Percentiles rank a stretch among this genome's conserved stretches.
Evolutionary conservation across 108 stramenopile species (phyloP).

Genomic region (Hondaea fermentalgiana): DNA sequence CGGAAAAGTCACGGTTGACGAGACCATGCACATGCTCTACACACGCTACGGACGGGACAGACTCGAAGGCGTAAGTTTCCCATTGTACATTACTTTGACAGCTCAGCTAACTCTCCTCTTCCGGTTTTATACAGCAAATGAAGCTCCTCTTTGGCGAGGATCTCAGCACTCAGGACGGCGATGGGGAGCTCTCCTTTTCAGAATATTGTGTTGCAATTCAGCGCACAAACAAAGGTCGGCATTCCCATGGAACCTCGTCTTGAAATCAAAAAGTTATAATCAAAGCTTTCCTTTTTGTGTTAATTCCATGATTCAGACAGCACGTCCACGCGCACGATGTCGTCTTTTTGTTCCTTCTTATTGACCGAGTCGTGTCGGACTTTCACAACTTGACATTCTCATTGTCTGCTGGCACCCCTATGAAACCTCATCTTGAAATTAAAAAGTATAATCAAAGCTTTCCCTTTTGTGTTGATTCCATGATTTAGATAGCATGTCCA

Average conservation of each 20-base stretch:
- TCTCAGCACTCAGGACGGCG: neutral
- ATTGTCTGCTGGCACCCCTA: no score
- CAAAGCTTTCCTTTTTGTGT: no score
- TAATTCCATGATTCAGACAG: no score
- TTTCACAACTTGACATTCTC: no score
- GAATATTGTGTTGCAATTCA: neutral
- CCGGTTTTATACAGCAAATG: neutral
- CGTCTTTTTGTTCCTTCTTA: no score
- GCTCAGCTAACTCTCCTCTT: neutral
- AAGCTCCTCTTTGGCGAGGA: slow-evolving; percentile 12
- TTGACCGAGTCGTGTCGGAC: no score
- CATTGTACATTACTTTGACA: neutral
- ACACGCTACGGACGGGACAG: slow-evolving; percentile 61
- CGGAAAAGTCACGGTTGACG: slow-evolving; percentile 65
- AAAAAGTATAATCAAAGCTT: no score
- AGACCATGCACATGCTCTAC: slow-evolving; percentile 83
- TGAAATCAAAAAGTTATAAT: neutral
- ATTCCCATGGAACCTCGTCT: neutral
- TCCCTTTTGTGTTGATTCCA: no score
- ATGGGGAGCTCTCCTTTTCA: neutral
- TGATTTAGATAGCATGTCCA: no score
- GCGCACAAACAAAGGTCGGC: neutral
- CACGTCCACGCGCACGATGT: no score
- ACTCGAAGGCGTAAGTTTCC: slow-evolving; percentile 50
- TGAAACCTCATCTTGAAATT: no score